Evolutionary conservation across 139 green algal species (phyloP), one percentile per base, ranked within the genome.

Genomic region (Haematococcus sp.): DNA sequence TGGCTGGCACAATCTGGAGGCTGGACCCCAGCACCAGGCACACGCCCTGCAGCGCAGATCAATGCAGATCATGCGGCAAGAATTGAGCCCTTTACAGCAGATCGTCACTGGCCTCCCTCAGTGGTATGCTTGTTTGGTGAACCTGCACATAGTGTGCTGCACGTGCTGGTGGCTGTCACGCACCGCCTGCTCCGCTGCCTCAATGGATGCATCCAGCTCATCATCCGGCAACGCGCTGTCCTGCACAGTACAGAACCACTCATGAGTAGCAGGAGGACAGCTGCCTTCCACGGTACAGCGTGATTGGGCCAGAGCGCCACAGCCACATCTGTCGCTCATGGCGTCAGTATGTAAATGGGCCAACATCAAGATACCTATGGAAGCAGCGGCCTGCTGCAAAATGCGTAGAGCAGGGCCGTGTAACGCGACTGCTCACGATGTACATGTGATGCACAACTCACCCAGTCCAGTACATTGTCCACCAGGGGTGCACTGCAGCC

Each of bases 1-100:
- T 91, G 51, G 91, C 91, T 0, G 94, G 94, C 30, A 73, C 83
- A 60, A 98, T 97, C 72, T 97, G 93, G n/a, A 98, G 74, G 77
- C 84, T 93, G 43, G 92, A 96, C 44, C 93, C 93, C 49, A 98
- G 82, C 59, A 91, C 94, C 17, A 98, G 70, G 13, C 85, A 79
- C 51, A 97, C 69, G 73, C 92, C 87, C 81, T 89, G 71, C 1
- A 35, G 63, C 7, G n/a, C 54, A 61, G 11, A 28, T 61, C 23
- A 32, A 55, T 55, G 46, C 46, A 55, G 46, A 55, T 15, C 46
- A 55, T 17, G 17, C 17, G 15, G 15, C 15, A 55, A 17, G 15
- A 55, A 17, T 55, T 15, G 17, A 15, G 46, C 15, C 46, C 15
- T 55, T 55, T 15, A 55, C 15, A 70, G n/a, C n/a, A n/a, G n/a